Base-by-base conservation (phyloP, 768 basidiomycete genomes). In the Leccinum subgranulosum region DNA sequence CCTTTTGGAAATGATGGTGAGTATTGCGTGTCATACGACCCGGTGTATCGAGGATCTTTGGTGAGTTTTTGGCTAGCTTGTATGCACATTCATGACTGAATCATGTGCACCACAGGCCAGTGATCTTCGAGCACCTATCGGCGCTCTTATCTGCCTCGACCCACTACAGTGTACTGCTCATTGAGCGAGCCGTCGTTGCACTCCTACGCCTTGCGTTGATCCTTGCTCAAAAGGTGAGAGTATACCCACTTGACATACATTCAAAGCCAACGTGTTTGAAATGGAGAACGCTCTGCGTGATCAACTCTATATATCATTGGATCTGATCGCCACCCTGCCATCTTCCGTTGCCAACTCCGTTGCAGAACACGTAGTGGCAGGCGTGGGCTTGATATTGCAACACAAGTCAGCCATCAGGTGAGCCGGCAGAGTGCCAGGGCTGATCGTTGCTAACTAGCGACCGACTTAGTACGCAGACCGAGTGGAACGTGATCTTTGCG, bases 401-500 rank as follows among this genome's bases (percentile, higher is more conserved):
- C 84, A 95, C 62, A 78, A 80, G 48, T 77, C 84, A 7, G 83
- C 92, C 25, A 84, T 94, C 61, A 81, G 81, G 91, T 69, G 23
- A 27, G 58, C 14, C 14, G 17, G 19, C 45, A 28, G 25, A 27
- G 36, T 10, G 31, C 3, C 27, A 0, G 29, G 19, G 21, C 53
- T 1, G 41, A 49, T 25, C 21, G 55, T 52, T 29, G 31, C 31
- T 33, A 6, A 33, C 50, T 65, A 41, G 70, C 6, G 23, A 33
- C 50, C 23, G 33, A 55, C 60, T 0, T 54, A 93, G 87, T 55
- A 94, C 94, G 1, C 87, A 90, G 62, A 98, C 96, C 1, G 96
- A 98, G 69, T 99, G 96, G 96, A 94, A 92, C 60, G 77, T 98
- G 41, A 82, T 95, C 21, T 92, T 95, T 65, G 90, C 92, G 1